Conservation (phyloP, 495 filamentous ascomycete species). For the Talaromyces proteolyticus region DNA sequence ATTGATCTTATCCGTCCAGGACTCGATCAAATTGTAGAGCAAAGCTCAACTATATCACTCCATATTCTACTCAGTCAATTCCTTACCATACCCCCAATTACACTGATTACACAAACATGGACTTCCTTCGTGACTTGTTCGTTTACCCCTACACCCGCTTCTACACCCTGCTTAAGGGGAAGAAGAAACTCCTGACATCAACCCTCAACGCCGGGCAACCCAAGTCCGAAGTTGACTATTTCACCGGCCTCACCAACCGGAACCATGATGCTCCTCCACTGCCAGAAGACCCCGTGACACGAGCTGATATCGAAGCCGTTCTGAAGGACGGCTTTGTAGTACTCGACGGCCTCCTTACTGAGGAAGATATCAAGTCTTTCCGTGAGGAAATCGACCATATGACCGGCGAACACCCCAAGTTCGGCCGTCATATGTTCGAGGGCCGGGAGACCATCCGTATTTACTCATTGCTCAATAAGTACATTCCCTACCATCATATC, state of each 20-base stretch:
- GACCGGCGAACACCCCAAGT: not conserved
- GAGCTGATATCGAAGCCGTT: not conserved
- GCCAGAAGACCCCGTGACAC: conserved; percentile 1
- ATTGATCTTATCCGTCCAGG: too few species aligned
- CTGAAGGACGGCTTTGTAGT: not conserved
- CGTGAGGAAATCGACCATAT: not conserved
- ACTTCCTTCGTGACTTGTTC: too few species aligned
- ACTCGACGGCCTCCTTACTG: not conserved
- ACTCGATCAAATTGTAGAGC: too few species aligned
- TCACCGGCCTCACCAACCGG: not conserved
- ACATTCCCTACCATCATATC: not conserved
- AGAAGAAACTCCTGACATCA: not conserved
- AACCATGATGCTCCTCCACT: not conserved
- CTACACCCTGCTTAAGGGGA: too few species aligned
- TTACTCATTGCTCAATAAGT: conserved; percentile 4
- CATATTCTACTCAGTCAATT: too few species aligned
- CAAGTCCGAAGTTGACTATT: not conserved
- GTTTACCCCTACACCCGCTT: too few species aligned
- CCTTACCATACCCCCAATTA: too few species aligned
- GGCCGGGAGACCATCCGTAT: not conserved
- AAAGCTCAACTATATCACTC: too few species aligned
- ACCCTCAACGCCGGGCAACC: too few species aligned
- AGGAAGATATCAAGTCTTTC: not conserved
- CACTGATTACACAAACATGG: too few species aligned
- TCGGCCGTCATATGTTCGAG: conserved; percentile 2